phyloP scores from a whole-genome alignment of 768 basidiomycete species.

The Rhodotorula kratochvilovae region DNA sequence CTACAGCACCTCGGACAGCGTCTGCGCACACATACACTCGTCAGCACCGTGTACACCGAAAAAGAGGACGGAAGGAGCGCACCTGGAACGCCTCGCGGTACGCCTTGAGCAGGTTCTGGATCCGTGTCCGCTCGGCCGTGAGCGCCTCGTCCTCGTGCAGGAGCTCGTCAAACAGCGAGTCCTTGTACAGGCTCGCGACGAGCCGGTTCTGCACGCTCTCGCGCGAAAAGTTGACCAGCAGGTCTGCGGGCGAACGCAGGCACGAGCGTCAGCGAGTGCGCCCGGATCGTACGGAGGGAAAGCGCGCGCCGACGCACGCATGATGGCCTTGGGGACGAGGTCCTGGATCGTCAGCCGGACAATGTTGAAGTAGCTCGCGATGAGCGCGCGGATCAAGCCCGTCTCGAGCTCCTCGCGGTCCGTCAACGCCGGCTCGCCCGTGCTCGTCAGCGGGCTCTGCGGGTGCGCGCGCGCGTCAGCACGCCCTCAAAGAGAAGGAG shows the following conservation, averaged over 20 bases:
- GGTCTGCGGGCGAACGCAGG: too few relatives aligned
- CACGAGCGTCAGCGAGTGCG: too few relatives aligned
- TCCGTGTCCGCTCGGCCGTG: slow-evolving; percentile 84
- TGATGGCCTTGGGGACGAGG: slow-evolving; percentile 92
- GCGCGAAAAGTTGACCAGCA: slow-evolving; percentile 92
- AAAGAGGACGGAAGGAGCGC: neutral
- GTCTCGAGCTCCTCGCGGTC: slow-evolving; percentile 95
- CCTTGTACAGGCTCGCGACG: slow-evolving; percentile 91
- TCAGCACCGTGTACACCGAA: too few relatives aligned
- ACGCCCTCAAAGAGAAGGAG: neutral
- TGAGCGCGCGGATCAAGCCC: slow-evolving; percentile 84
- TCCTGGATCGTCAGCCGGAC: slow-evolving; percentile 96
- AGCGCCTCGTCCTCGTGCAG: slow-evolving; percentile 92
- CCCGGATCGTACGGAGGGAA: too few relatives aligned
- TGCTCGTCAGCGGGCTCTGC: slow-evolving; percentile 55
- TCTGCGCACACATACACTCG: neutral
- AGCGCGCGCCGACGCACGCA: too few relatives aligned
- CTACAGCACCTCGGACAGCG: slow-evolving; percentile 34
- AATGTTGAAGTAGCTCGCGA: slow-evolving; percentile 91
- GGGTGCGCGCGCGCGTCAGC: too few relatives aligned
- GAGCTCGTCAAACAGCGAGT: slow-evolving; percentile 81
- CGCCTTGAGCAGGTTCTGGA: slow-evolving; percentile 89
- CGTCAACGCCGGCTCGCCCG: slow-evolving; percentile 61
- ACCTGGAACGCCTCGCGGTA: slow-evolving; percentile 62
- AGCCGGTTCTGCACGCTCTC: slow-evolving; percentile 94